These are phyloP conservation scores for Raffaelea deltoideospora DNA, from an alignment of 2,329 filamentous ascomycete genomes.

Conservation along the genomic window DNA sequence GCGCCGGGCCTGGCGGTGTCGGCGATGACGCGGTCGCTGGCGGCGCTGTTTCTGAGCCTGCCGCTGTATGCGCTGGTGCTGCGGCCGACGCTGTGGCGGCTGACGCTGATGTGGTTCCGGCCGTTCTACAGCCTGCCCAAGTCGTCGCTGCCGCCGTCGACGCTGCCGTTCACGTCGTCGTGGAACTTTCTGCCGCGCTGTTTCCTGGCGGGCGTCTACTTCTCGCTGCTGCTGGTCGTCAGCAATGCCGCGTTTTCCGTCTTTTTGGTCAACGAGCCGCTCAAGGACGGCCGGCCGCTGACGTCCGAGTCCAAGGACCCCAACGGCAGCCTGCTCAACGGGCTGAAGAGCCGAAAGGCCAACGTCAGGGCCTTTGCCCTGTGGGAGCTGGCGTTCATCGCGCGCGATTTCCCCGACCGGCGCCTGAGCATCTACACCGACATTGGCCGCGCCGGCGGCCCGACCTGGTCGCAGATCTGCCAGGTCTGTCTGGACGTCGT, in stretches of 20 bases:
- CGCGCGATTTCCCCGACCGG: conserved; percentile 56
- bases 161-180: conserved; percentile 35
- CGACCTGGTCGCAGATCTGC: conserved; percentile 70
- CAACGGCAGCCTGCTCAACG: conserved; percentile 76
- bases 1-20: conserved; percentile 24
- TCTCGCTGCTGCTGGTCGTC: conserved; percentile 61
- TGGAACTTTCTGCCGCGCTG: conserved; percentile 40
- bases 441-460: conserved; percentile 65
- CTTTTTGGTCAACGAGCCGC: conserved; percentile 65
- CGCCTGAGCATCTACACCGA: conserved; percentile 75
- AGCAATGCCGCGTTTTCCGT: conserved; percentile 64
- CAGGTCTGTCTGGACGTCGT: conserved; percentile 54
- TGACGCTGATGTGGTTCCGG: conserved; percentile 54
- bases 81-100: conserved; percentile 50
- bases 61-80: conserved; percentile 48
- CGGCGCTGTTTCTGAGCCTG: conserved; percentile 28
- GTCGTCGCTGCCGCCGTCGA: conserved; percentile 46
- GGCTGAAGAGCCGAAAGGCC: conserved; percentile 69
- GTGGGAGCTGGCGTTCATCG: conserved; percentile 78
- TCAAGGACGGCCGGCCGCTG: conserved; percentile 74
- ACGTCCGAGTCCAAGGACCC: conserved; percentile 79
- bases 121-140: conserved; percentile 63
- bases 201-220: conserved; percentile 45
- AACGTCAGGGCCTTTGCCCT: conserved; percentile 70
- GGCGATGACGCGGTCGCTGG: conserved; percentile 23